Evolutionary conservation across 2,329 filamentous ascomycete species (phyloP).

Genomic region (Verticillium tricorpus): DNA sequence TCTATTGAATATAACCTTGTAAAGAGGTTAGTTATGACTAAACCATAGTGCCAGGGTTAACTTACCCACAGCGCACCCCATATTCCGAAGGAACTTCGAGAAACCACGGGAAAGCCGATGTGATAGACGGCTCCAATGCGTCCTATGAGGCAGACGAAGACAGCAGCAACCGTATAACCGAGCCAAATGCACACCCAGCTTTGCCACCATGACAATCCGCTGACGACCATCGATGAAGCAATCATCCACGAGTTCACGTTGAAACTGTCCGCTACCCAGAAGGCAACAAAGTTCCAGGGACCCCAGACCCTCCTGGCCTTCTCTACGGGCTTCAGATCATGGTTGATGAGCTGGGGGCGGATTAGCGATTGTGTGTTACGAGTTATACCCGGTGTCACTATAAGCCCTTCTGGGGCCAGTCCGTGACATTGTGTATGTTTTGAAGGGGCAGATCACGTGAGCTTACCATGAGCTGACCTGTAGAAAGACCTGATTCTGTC

Average conservation of each 20-base stretch:
- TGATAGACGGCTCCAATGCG: conserved; percentile 85
- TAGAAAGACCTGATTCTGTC: conserved; percentile 70
- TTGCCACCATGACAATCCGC: conserved; percentile 86
- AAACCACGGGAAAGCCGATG: conserved; percentile 81
- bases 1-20: conserved; percentile 67
- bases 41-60: neutral
- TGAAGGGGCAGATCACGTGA: neutral
- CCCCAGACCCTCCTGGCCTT: conserved; percentile 77
- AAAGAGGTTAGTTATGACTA: neutral
- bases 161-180: conserved; percentile 72
- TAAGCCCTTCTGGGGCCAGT: too few relatives aligned
- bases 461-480: conserved; percentile 70
- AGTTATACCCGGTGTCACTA: too few relatives aligned
- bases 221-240: conserved; percentile 61
- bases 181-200: conserved; percentile 85
- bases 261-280: conserved; percentile 81
- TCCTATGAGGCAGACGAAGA: conserved; percentile 73
- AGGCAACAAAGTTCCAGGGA: conserved; percentile 81
- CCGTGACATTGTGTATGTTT: too few relatives aligned
- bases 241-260: conserved; percentile 79
- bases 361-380: neutral
- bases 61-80: conserved; percentile 81
- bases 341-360: conserved; percentile 61
- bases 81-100: conserved; percentile 76
- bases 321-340: conserved; percentile 79